Conservation (phyloP, 1,284 basidiomycete genomes). For the Austroboletus niveus region DNA sequence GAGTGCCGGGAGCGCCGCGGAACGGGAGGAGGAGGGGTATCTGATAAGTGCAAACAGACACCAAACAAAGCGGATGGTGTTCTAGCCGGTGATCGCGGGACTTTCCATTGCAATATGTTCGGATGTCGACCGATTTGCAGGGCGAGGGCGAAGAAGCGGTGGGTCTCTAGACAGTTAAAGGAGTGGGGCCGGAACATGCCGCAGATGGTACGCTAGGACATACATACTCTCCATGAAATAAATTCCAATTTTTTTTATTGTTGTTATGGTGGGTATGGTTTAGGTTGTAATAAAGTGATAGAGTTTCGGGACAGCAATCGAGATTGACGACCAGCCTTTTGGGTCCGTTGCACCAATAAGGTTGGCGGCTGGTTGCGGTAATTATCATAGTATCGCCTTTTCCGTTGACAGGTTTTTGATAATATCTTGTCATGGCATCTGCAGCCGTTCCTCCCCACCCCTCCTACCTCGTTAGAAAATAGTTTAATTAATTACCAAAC, state of each 20-base stretch:
- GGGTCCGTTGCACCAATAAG: constrained; percentile 38
- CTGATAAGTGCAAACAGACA: constrained; percentile 13
- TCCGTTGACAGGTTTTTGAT: constrained; percentile 24
- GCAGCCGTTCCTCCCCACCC: constrained; percentile 4
- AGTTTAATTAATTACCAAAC: constrained; percentile 42
- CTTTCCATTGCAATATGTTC: constrained; percentile 18
- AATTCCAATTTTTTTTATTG: not conserved
- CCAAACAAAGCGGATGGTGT: not conserved
- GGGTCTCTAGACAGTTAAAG: constrained; percentile 9
- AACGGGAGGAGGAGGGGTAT: constrained; percentile 2
- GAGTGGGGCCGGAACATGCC: constrained; percentile 17
- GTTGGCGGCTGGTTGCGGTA: constrained; percentile 30
- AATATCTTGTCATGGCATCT: constrained; percentile 19
- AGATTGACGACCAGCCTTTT: constrained; percentile 40
- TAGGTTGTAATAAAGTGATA: constrained; percentile 42
- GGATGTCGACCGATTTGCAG: constrained; percentile 20
- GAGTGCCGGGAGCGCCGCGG: not conserved
- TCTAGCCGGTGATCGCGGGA: constrained; percentile 28
- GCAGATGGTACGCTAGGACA: constrained; percentile 4
- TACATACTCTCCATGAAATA: not conserved
- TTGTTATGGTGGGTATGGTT: constrained; percentile 17
- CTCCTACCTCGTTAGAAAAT: constrained; percentile 27
- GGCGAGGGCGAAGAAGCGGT: constrained; percentile 17
- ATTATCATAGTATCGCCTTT: constrained; percentile 28
- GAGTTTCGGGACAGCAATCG: constrained; percentile 35